A percentile compares a stretch with the other conserved stretches of the same genome.
phyloP scores from a whole-genome alignment of 306 rosid species.

The Prunus armeniaca region DNA sequence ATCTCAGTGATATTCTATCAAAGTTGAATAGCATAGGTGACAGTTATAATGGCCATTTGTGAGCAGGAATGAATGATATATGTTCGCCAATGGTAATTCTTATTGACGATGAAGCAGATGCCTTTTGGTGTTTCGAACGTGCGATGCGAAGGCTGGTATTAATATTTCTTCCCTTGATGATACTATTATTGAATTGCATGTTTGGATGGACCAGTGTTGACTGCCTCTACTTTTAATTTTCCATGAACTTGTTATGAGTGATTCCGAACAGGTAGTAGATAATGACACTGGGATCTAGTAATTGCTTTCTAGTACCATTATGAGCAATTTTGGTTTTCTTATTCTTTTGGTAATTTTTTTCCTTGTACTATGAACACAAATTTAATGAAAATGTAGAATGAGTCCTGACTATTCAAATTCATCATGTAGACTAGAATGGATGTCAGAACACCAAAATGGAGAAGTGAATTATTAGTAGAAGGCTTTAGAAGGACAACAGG shows the following conservation, averaged over 20 bases:
- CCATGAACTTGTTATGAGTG: slow-evolving; percentile 9
- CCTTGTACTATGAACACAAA: background rate
- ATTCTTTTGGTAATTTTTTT: background rate
- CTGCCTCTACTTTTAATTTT: background rate
- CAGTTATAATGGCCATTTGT: slow-evolving; percentile 19
- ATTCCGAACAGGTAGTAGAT: background rate
- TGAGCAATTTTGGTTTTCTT: background rate
- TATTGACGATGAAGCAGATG: slow-evolving; percentile 79
- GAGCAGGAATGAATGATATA: slow-evolving; percentile 95
- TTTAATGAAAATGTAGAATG: background rate
- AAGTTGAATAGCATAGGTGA: slow-evolving; percentile 22
- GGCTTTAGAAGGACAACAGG: background rate
- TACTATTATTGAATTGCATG: background rate
- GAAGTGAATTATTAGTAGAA: background rate
- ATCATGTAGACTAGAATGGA: slow-evolving; percentile 13
- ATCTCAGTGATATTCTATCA: slow-evolving; percentile 11
- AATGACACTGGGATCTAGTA: slow-evolving; percentile 2
- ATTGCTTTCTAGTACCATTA: background rate
- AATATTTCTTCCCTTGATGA: slow-evolving; percentile 8
- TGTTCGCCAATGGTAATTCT: slow-evolving; percentile 87
- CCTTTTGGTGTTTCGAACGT: slow-evolving; percentile 90
- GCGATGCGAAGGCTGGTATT: slow-evolving; percentile 95
- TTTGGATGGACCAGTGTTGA: background rate
- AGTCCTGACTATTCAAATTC: background rate
- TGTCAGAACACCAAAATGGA: background rate